phyloP scores from a whole-genome alignment of 2,329 filamentous ascomycete species.

The Penicillium sp. region DNA sequence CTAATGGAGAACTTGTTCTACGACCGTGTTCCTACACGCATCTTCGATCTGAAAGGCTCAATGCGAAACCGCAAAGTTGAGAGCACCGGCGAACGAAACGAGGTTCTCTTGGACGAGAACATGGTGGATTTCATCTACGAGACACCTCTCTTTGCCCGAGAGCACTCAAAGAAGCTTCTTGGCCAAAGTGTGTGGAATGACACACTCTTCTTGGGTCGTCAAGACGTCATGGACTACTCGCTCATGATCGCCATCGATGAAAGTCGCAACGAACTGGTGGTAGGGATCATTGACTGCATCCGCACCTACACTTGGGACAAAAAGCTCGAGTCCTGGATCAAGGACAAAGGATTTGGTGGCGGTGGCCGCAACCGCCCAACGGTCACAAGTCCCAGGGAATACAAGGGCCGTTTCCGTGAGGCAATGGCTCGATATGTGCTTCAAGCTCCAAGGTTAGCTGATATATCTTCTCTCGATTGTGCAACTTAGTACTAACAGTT shows the following conservation, averaged over 20 bases:
- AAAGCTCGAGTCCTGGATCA: conserved; percentile 99
- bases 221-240: conserved; percentile 99
- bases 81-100: conserved; percentile 90
- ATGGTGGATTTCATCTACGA: conserved; percentile 99
- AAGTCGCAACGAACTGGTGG: conserved; percentile 80
- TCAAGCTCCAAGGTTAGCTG: conserved; percentile 49
- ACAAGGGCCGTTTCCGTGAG: conserved; percentile 91
- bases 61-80: conserved; percentile 99
- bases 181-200: conserved; percentile 95
- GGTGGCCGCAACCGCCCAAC: conserved; percentile 82
- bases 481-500: conserved; percentile 4
- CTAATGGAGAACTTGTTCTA: conserved; percentile 99
- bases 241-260: conserved; percentile 98
- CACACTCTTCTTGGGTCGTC: conserved; percentile 86
- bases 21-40: conserved; percentile 81
- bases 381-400: conserved; percentile 95
- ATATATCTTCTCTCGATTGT: neutral
- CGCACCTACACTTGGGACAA: conserved; percentile 99
- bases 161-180: conserved; percentile 93
- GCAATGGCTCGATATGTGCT: conserved; percentile 84
- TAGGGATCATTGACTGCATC: conserved; percentile 98
- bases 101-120: conserved; percentile 95
- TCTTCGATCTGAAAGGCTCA: conserved; percentile 94
- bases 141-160: conserved; percentile 87
- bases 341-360: conserved; percentile 82